These are phyloP conservation scores for Kregervanrija delftensis DNA, from an alignment of 805 yeast species.

Conservation along the genomic window DNA sequence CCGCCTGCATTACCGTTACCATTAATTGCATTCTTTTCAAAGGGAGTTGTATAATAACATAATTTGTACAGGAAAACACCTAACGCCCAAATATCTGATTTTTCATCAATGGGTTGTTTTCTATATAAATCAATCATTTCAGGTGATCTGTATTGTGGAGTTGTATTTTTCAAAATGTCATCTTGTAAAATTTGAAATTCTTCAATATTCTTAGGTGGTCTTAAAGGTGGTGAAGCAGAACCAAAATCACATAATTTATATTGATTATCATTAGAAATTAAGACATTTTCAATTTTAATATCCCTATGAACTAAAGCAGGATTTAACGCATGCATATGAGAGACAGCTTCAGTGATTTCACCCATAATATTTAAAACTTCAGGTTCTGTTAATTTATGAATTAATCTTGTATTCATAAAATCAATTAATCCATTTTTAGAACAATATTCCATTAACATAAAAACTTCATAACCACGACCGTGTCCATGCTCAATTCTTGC, in stretches of 20 bases:
- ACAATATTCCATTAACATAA: conserved; percentile 75
- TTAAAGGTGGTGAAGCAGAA: conserved; percentile 62
- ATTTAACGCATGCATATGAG: conserved; percentile 65
- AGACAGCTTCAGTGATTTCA: conserved; percentile 66
- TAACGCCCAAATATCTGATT: conserved; percentile 93
- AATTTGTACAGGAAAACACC: conserved; percentile 88
- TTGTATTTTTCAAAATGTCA: conserved; percentile 84
- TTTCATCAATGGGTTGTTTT: conserved; percentile 81
- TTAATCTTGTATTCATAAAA: conserved; percentile 68
- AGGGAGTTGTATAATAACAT: conserved; percentile 91
- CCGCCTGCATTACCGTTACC: conserved; percentile 30
- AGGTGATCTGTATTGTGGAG: conserved; percentile 93
- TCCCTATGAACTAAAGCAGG: conserved; percentile 62
- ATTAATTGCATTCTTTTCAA: conserved; percentile 45
- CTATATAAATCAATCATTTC: conserved; percentile 90
- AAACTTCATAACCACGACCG: conserved; percentile 60
- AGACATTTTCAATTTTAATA: conserved; percentile 88
- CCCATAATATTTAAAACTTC: conserved; percentile 65
- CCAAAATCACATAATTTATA: conserved; percentile 94
- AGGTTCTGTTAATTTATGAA: conserved; percentile 56
- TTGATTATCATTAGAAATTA: conserved; percentile 60
- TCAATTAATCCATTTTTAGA: conserved; percentile 70
- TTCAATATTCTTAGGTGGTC: conserved; percentile 69
- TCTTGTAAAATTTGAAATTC: conserved; percentile 74
- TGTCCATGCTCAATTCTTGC: conserved; percentile 34